Evolutionary conservation across 306 rosid genomes (phyloP).

Genomic region (Ormosia semicastrata): DNA sequence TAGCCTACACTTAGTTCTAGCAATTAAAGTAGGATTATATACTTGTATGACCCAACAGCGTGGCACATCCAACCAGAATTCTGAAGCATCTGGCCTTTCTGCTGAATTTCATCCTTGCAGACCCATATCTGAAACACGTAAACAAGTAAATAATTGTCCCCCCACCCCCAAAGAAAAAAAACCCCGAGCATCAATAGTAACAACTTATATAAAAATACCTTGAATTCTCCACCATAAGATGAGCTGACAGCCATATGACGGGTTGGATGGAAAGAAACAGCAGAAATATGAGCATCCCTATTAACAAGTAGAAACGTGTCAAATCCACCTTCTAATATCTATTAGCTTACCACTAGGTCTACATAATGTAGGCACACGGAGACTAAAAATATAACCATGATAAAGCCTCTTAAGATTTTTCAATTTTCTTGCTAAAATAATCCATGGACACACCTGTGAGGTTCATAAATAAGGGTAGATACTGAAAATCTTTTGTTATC

Average conservation of each 20-base stretch:
- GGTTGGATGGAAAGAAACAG: constrained; percentile 74
- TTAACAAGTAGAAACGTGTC: constrained; percentile 16
- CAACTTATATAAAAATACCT: constrained; percentile 47
- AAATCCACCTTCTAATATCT: constrained; percentile 1
- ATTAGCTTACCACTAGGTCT: neutral
- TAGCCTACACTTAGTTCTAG: neutral
- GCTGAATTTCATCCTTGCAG: constrained; percentile 54
- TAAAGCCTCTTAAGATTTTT: neutral
- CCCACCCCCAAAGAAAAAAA: neutral
- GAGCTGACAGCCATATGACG: constrained; percentile 74
- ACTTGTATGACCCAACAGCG: constrained; percentile 97
- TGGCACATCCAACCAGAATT: constrained; percentile 89
- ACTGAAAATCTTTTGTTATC: constrained; percentile 60
- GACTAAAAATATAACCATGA: neutral
- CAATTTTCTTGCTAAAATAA: constrained; percentile 2
- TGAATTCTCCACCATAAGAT: constrained; percentile 94
- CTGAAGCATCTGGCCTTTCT: constrained; percentile 39
- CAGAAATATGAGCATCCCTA: constrained; percentile 85
- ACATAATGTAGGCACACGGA: constrained; percentile 1
- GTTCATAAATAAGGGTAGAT: constrained; percentile 88
- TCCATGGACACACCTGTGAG: constrained; percentile 70
- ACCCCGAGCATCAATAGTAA: neutral
- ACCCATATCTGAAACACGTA: constrained; percentile 75
- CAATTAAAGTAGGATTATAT: constrained; percentile 35
- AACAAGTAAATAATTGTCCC: constrained; percentile 17